phyloP scores from a whole-genome alignment of 208 protist species.

The Wallacemonas sp. region DNA sequence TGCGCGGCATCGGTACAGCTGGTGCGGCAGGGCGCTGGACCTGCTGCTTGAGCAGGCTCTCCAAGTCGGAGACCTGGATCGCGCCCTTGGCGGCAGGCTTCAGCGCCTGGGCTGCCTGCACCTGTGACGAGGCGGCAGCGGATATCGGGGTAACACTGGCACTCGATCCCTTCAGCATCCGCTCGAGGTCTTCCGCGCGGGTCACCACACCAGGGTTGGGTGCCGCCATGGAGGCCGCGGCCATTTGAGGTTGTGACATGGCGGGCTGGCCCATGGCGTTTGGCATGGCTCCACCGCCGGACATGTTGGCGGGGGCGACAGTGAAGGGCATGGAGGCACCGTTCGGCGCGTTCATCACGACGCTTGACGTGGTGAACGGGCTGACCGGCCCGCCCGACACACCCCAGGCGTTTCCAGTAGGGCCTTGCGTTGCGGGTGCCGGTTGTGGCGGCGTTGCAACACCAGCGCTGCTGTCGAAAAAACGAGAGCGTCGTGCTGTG shows the following conservation, averaged over 20 bases:
- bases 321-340: constrained; percentile 1
- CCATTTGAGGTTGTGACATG: no score
- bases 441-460: background rate
- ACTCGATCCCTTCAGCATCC: constrained; percentile 4
- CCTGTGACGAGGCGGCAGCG: constrained; percentile 14
- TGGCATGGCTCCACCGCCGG: background rate
- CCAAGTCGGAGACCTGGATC: constrained; percentile 8
- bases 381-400: background rate
- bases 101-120: constrained; percentile 14
- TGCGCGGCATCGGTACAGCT: background rate
- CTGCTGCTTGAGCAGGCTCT: constrained; percentile 22
- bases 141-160: background rate
- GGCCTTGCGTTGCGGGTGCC: background rate
- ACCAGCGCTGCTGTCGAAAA: constrained; percentile 36
- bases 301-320: constrained; percentile 4
- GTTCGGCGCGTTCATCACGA: background rate
- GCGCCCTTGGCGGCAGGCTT: constrained; percentile 7
- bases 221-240: background rate
- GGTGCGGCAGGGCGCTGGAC: constrained; percentile 15
- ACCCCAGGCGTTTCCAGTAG: background rate
- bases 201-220: no score
- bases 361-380: constrained; percentile 9
- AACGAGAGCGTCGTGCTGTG: constrained; percentile 43
- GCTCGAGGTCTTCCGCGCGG: constrained; percentile 14
- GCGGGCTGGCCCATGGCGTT: background rate